Evolutionary conservation across 139 green algal species (phyloP).

Genomic region (Chlamydomonas sphaeroides): DNA sequence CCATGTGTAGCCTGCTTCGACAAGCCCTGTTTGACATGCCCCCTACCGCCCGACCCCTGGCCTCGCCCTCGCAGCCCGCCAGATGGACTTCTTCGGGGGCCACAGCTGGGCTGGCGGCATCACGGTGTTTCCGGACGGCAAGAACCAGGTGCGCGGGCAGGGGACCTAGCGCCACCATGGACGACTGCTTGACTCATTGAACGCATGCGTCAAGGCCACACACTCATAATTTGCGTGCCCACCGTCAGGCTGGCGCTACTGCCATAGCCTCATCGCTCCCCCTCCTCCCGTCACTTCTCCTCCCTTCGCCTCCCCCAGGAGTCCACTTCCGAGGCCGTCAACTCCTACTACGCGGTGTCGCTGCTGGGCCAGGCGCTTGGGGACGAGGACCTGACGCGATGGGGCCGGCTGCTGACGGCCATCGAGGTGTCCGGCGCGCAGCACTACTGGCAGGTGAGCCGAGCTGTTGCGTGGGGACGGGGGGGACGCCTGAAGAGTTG

Average conservation of each 20-base stretch:
- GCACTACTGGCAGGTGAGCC: constrained; percentile 61
- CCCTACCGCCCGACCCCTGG: constrained; percentile 39
- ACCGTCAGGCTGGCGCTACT: too few species aligned
- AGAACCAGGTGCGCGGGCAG: constrained; percentile 46
- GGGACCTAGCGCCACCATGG: too few species aligned
- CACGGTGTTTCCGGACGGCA: constrained; percentile 43
- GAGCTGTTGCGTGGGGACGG: too few species aligned
- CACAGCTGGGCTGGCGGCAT: constrained; percentile 61
- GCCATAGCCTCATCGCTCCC: too few species aligned
- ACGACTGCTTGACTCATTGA: too few species aligned
- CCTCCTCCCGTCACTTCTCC: too few species aligned
- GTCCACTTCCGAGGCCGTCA: constrained; percentile 56
- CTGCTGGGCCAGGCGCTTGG: constrained; percentile 47
- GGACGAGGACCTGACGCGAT: constrained; percentile 38
- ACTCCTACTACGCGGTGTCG: constrained; percentile 59
- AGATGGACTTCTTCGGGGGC: constrained; percentile 52
- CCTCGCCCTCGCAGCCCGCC: constrained; percentile 54
- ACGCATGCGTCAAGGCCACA: too few species aligned
- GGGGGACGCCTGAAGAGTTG: too few species aligned
- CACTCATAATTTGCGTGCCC: too few species aligned
- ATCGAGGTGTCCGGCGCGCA: constrained; percentile 42
- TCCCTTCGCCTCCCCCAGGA: constrained; percentile 35
- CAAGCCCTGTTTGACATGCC: too few species aligned
- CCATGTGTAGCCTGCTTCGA: too few species aligned
- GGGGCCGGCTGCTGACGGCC: constrained; percentile 44